A percentile compares a stretch with the other conserved stretches of the same genome.
These are phyloP conservation scores for Pythium oligandrum DNA, from an alignment of 352 stramenopile genomes.

Conservation along the genomic window DNA sequence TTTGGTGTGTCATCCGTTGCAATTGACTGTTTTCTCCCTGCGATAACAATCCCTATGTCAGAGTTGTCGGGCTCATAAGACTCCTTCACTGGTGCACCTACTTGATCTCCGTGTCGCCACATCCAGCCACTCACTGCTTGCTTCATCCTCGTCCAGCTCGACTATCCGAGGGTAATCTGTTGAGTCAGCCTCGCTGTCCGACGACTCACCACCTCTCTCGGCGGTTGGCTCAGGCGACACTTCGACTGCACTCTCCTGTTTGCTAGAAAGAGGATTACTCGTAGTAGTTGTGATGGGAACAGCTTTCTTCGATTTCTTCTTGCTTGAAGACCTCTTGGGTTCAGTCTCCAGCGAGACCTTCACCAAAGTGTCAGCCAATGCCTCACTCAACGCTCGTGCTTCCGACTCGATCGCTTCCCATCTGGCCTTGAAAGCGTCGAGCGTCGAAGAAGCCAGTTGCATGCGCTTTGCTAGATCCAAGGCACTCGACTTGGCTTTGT, in stretches of 20 bases:
- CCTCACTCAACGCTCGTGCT: constrained; percentile 12
- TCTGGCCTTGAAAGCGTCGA: constrained; percentile 18
- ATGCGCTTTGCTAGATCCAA: constrained; percentile 29
- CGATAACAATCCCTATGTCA: too few species aligned
- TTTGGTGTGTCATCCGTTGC: too few species aligned
- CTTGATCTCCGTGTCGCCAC: constrained; percentile 24
- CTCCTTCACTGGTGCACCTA: constrained; percentile 5
- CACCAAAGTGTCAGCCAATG: constrained; percentile 5
- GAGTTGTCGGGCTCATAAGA: too few species aligned
- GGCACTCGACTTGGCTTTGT: constrained; percentile 30
- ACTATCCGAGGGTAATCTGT: too few species aligned
- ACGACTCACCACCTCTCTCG: constrained; percentile 5
- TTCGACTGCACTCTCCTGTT: too few species aligned
- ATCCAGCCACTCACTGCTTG: constrained; percentile 15
- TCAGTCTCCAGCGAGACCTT: not conserved
- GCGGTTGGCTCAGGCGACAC: too few species aligned
- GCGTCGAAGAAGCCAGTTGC: constrained; percentile 6
- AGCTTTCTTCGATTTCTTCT: constrained; percentile 32
- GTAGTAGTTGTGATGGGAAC: too few species aligned
- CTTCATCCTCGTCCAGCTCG: not conserved
- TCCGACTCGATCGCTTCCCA: constrained; percentile 16
- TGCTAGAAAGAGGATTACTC: too few species aligned
- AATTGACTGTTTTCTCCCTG: too few species aligned
- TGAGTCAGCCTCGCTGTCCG: too few species aligned
- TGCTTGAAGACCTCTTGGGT: constrained; percentile 13